phyloP scores from a whole-genome alignment of 345 rosid species.

The Arabis alpina region DNA sequence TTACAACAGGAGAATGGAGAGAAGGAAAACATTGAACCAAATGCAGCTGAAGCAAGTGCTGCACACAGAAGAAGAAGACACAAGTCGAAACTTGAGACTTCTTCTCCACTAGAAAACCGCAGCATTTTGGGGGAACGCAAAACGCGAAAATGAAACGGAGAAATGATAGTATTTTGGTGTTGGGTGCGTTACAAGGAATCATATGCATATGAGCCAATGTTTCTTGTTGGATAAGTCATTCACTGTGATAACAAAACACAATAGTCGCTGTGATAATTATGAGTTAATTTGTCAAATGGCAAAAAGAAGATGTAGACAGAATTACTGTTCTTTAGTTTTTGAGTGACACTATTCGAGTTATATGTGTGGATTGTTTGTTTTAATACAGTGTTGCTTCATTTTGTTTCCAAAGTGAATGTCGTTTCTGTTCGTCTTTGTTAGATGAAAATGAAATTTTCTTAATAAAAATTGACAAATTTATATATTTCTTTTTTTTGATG shows the following conservation, averaged over 20 bases:
- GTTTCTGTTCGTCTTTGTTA: no score
- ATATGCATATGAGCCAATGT: background rate
- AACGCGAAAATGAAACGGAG: slow-evolving; percentile 13
- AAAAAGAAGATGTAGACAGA: background rate
- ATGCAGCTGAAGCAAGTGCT: slow-evolving; percentile 12
- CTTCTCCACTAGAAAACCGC: slow-evolving; percentile 11
- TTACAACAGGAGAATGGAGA: slow-evolving; percentile 28
- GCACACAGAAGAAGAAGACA: slow-evolving; percentile 18
- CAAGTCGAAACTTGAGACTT: slow-evolving; percentile 30
- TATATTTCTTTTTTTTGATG: no score
- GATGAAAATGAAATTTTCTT: no score
- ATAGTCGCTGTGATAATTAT: background rate
- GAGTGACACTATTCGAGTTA: no score
- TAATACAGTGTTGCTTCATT: background rate
- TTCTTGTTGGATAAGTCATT: slow-evolving; percentile 24
- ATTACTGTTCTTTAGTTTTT: background rate
- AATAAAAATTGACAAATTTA: no score
- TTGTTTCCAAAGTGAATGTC: no score
- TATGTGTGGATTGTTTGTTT: no score
- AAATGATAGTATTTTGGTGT: background rate
- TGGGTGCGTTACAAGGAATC: slow-evolving; percentile 15
- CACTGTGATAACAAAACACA: background rate
- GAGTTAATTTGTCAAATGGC: background rate
- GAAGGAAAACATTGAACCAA: slow-evolving; percentile 42
- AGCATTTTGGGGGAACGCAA: slow-evolving; percentile 38